These are phyloP conservation scores for Schizosaccharomyces versatilis DNA, from an alignment of 1,139 yeast genomes.

Conservation along the genomic window DNA sequence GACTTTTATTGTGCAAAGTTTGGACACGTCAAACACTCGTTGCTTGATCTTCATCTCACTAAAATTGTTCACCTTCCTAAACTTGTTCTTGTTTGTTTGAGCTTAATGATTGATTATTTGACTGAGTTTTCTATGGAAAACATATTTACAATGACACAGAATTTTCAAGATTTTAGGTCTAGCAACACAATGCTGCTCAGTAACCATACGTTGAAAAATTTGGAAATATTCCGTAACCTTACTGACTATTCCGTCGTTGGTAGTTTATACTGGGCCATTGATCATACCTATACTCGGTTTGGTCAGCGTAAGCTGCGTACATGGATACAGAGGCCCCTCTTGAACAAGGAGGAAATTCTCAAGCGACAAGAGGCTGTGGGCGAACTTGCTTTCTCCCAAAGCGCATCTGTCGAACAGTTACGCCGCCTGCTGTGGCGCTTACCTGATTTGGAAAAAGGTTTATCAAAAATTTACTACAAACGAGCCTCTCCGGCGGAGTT, in stretches of 20 bases:
- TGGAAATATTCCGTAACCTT: constrained; percentile 51
- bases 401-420: constrained; percentile 27
- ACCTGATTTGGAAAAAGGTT: constrained; percentile 46
- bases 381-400: constrained; percentile 24
- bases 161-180: constrained; percentile 31
- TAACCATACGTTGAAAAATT: constrained; percentile 40
- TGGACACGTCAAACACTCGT: too few species aligned
- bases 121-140: constrained; percentile 38
- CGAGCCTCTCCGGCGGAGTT: constrained; percentile 37
- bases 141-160: constrained; percentile 31
- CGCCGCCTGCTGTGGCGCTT: constrained; percentile 25
- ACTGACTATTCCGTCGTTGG: constrained; percentile 39
- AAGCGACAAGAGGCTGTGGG: constrained; percentile 42
- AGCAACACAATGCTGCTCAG: constrained; percentile 43
- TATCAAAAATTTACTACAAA: constrained; percentile 49
- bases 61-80: constrained; percentile 13
- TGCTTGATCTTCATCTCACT: background rate
- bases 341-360: constrained; percentile 30
- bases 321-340: constrained; percentile 61
- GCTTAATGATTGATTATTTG: constrained; percentile 32
- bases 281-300: constrained; percentile 56
- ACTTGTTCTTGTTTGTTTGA: constrained; percentile 25
- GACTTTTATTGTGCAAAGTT: background rate
- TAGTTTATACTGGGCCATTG: constrained; percentile 53
- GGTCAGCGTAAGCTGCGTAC: constrained; percentile 44